Evolutionary conservation across 139 green algal species (phyloP).

Genomic region (Chlamydomonas schloesseri): DNA sequence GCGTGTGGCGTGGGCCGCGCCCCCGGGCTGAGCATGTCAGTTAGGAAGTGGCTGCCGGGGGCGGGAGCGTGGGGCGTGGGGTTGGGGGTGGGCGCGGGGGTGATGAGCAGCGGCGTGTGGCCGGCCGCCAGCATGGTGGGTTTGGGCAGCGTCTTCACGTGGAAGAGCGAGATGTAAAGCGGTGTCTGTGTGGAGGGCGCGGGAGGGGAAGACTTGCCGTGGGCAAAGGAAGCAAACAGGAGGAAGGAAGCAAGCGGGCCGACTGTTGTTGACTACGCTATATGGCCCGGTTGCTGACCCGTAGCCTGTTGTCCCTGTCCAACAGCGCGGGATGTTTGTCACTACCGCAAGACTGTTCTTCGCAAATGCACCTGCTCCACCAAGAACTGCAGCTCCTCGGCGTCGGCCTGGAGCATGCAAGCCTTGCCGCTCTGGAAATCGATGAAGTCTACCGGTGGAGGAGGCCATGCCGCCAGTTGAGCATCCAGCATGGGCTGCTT

Average conservation of each 20-base stretch:
- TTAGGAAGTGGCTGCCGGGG: too few species aligned
- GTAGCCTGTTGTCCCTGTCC: too few species aligned
- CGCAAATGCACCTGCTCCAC: slow-evolving; percentile 39
- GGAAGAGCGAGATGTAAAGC: slow-evolving; percentile 49
- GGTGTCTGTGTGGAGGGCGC: slow-evolving; percentile 40
- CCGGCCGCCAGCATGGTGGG: slow-evolving; percentile 46
- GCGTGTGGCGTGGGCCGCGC: too few species aligned
- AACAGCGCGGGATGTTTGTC: too few species aligned
- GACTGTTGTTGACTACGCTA: too few species aligned
- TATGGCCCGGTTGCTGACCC: too few species aligned
- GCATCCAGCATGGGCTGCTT: neutral
- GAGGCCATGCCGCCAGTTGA: too few species aligned
- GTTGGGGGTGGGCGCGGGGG: neutral
- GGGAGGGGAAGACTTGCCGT: neutral
- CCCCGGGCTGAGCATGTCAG: too few species aligned
- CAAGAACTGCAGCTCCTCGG: slow-evolving; percentile 43
- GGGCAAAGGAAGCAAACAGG: neutral
- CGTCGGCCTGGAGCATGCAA: slow-evolving; percentile 41
- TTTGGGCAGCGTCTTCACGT: slow-evolving; percentile 47
- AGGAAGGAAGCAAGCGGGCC: too few species aligned
- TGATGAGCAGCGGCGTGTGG: slow-evolving; percentile 50
- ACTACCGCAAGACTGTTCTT: too few species aligned
- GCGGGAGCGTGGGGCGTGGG: neutral
- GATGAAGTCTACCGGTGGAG: neutral
- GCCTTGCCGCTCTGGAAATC: slow-evolving; percentile 44